Evolutionary conservation across 2,329 filamentous ascomycete species (phyloP).

Genomic region (Ceratocystis papillata): DNA sequence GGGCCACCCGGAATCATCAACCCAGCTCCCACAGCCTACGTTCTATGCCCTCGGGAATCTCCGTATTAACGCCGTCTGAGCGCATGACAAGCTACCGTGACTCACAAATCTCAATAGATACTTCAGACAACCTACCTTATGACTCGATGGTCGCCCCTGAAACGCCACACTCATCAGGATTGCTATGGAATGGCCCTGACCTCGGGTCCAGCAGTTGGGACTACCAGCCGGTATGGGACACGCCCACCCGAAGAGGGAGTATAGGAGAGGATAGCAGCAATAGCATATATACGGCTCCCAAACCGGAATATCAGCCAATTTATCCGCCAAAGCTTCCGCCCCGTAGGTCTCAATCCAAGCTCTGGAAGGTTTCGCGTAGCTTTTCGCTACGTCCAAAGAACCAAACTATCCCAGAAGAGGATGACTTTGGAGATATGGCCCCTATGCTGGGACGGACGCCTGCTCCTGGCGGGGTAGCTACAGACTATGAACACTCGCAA

Average conservation of each 20-base stretch:
- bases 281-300: not conserved
- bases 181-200: not conserved
- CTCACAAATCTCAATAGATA: conserved; percentile 14
- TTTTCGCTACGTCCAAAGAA: conserved; percentile 5
- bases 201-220: not conserved
- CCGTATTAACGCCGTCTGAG: conserved; percentile 17
- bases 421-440: not conserved
- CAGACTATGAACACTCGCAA: not conserved
- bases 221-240: not conserved
- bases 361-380: conserved; percentile 1
- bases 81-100: not conserved
- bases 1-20: not conserved
- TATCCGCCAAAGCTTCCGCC: not conserved
- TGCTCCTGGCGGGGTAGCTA: not conserved
- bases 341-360: not conserved
- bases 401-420: conserved; percentile 16
- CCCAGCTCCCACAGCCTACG: not conserved
- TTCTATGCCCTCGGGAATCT: conserved; percentile 8
- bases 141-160: not conserved
- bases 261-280: not conserved
- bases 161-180: not conserved
- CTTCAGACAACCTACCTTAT: not conserved
- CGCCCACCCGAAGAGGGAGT: not conserved
- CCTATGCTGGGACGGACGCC: conserved; percentile 8
- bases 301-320: not conserved